Percentiles rank a stretch among this genome's conserved stretches.
phyloP scores from a whole-genome alignment of 1,139 yeast genomes.

The Debaryomyces fabryi region DNA sequence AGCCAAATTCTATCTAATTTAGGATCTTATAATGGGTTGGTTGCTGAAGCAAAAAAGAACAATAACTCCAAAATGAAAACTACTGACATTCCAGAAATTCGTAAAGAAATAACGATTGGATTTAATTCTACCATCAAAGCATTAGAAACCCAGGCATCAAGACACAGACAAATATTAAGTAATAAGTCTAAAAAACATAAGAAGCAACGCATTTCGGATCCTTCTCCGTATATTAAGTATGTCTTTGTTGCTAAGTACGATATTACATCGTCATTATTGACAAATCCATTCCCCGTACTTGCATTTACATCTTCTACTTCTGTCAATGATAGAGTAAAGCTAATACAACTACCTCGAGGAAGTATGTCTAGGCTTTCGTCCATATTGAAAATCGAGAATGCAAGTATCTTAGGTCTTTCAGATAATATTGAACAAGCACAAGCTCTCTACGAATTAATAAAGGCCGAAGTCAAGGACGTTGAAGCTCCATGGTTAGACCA shows the following conservation, averaged over 20 bases:
- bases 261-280: slow-evolving; percentile 48
- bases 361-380: slow-evolving; percentile 40
- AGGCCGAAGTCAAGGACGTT: slow-evolving; percentile 37
- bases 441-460: slow-evolving; percentile 34
- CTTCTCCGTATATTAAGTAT: slow-evolving; percentile 28
- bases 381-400: slow-evolving; percentile 29
- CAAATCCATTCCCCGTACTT: slow-evolving; percentile 56
- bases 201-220: slow-evolving; percentile 12
- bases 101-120: slow-evolving; percentile 42
- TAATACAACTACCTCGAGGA: slow-evolving; percentile 57
- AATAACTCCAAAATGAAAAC: slow-evolving; percentile 14
- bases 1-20: slow-evolving; percentile 38
- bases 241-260: slow-evolving; percentile 61
- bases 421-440: slow-evolving; percentile 26
- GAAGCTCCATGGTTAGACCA: slow-evolving; percentile 50
- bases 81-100: slow-evolving; percentile 26
- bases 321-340: slow-evolving; percentile 37
- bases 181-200: slow-evolving; percentile 6
- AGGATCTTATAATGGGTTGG: slow-evolving; percentile 33
- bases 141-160: slow-evolving; percentile 51
- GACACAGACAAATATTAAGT: slow-evolving; percentile 9
- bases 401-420: slow-evolving; percentile 34
- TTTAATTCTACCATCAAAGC: slow-evolving; percentile 56
- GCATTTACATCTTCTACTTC: slow-evolving; percentile 46
- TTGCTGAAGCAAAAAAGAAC: slow-evolving; percentile 14